Percentiles rank a stretch among this genome's conserved stretches.
Conservation (phyloP, 257 asterid genomes). For the Fraxinus quadrangulata region DNA sequence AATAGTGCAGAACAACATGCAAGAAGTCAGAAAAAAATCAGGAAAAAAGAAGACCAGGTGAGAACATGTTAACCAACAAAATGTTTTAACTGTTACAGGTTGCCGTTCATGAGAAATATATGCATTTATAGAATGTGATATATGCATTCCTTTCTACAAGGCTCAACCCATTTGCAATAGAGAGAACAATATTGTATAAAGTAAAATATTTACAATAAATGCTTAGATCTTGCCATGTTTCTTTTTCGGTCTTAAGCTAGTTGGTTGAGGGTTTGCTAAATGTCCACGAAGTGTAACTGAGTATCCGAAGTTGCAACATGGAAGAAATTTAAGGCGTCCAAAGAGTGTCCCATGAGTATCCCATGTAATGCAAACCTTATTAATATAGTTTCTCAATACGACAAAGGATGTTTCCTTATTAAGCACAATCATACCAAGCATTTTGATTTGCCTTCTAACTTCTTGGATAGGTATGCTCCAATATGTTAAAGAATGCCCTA, state of each 20-base stretch:
- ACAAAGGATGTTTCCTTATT: neutral
- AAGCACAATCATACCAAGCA: constrained; percentile 1
- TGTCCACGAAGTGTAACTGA: constrained; percentile 15
- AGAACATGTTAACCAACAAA: constrained; percentile 6
- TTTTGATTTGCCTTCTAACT: neutral
- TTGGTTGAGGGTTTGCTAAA: neutral
- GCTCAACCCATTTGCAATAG: constrained; percentile 13
- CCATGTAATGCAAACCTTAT: neutral
- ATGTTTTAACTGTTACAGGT: neutral
- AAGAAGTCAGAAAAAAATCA: constrained; percentile 3
- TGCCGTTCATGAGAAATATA: neutral
- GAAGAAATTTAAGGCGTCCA: neutral
- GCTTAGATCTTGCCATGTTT: neutral
- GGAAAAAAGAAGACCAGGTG: constrained; percentile 5
- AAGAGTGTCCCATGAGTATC: neutral
- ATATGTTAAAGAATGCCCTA: constrained; percentile 9
- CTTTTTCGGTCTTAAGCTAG: neutral
- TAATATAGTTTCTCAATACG: neutral
- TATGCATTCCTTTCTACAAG: neutral
- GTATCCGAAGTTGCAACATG: constrained; percentile 6
- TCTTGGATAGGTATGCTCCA: neutral
- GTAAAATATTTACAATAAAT: neutral
- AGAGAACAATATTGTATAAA: constrained; percentile 6
- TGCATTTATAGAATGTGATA: neutral
- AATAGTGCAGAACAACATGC: neutral